phyloP scores from a whole-genome alignment of 129 eudicot genomes.

The Helianthus tuberosus region DNA sequence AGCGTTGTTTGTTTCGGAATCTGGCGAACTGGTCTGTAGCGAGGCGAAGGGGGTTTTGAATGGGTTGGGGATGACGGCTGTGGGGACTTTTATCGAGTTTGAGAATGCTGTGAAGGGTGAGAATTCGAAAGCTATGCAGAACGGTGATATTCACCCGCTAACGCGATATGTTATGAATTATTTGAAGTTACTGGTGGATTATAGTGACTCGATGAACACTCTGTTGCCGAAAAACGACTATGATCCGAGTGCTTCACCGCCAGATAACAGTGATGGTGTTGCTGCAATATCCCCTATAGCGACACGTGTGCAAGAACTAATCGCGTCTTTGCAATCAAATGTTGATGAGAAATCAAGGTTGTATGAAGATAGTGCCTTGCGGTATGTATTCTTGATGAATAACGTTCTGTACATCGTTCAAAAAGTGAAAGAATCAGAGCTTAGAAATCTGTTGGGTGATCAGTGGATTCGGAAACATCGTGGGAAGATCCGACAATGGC shows the following conservation, averaged over 20 bases:
- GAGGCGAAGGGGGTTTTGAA: conserved; percentile 75
- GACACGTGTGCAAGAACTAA: conserved; percentile 46
- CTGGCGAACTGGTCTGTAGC: conserved; percentile 61
- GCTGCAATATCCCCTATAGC: conserved; percentile 46
- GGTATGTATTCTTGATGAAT: conserved; percentile 75
- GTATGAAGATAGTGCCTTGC: conserved; percentile 76
- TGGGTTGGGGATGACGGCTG: conserved; percentile 64
- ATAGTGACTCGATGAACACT: conserved; percentile 56
- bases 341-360: conserved; percentile 72
- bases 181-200: conserved; percentile 75
- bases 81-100: conserved; percentile 79
- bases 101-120: conserved; percentile 87
- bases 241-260: conserved; percentile 11
- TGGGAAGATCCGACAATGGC: conserved; percentile 75
- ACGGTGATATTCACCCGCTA: conserved; percentile 82
- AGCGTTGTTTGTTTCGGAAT: conserved; percentile 54
- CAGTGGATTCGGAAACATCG: conserved; percentile 75
- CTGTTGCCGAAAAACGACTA: conserved; percentile 38
- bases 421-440: conserved; percentile 80
- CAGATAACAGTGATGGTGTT: conserved; percentile 34
- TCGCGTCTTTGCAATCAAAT: conserved; percentile 62
- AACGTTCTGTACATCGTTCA: conserved; percentile 69
- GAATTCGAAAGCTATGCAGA: conserved; percentile 56
- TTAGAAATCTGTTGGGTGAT: conserved; percentile 73
- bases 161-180: conserved; percentile 94